These are phyloP conservation scores for Sisymbrium altissimum DNA, from an alignment of 345 rosid species.

Conservation along the genomic window DNA sequence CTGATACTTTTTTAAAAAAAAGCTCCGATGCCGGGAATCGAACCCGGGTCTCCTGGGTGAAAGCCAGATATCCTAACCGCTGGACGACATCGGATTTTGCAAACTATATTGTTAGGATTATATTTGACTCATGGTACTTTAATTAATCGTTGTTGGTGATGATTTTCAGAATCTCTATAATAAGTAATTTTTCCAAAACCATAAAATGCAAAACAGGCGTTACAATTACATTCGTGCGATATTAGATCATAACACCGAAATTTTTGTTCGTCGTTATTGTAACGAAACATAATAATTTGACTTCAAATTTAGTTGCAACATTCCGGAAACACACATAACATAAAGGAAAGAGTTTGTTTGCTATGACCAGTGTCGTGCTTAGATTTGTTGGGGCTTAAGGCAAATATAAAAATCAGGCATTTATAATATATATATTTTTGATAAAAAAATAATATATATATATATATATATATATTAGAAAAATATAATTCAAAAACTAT, in stretches of 20 bases:
- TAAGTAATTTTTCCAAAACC: background rate
- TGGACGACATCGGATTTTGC: conserved; percentile 71
- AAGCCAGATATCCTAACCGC: conserved; percentile 98
- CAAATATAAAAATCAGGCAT: too few relatives aligned
- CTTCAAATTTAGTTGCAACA: background rate
- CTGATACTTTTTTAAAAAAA: background rate
- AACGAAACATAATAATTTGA: background rate
- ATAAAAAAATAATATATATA: too few relatives aligned
- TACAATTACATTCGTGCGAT: background rate
- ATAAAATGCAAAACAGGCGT: background rate
- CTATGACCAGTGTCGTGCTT: too few relatives aligned
- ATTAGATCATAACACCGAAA: background rate
- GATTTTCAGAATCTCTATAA: too few relatives aligned
- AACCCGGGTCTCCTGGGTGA: conserved; percentile 99
- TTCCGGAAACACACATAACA: conserved; percentile 1
- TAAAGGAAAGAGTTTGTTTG: background rate
- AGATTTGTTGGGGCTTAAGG: too few relatives aligned
- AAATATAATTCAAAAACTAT: too few relatives aligned
- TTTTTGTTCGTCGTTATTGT: background rate
- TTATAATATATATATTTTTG: too few relatives aligned
- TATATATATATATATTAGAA: too few relatives aligned
- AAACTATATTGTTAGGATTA: too few relatives aligned
- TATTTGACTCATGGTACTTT: too few relatives aligned
- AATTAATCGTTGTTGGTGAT: too few relatives aligned
- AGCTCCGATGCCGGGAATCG: conserved; percentile 94